phyloP scores from a whole-genome alignment of 345 rosid species.

The Orychophragmus violaceus region DNA sequence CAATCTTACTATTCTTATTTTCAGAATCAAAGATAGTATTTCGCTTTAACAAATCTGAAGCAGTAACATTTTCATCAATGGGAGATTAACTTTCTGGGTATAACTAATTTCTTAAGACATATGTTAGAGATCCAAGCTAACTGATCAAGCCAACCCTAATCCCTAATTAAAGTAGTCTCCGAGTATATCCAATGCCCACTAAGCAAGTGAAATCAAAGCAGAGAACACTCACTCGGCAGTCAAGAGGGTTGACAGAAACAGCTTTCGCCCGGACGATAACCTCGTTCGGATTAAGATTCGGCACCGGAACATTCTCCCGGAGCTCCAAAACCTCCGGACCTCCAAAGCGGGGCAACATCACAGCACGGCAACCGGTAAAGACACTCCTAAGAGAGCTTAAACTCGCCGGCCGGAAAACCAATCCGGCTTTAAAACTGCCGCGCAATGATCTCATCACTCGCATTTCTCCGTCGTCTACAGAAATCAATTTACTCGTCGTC shows the following conservation, averaged over 20 bases:
- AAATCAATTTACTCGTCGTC: conserved; percentile 12
- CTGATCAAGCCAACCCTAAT: neutral
- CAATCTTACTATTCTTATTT: neutral
- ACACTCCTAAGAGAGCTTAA: conserved; percentile 36
- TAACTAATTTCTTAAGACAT: neutral
- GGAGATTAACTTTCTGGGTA: neutral
- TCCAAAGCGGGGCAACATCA: conserved; percentile 78
- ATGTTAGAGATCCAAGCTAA: neutral
- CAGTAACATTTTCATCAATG: neutral
- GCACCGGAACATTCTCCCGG: conserved; percentile 63
- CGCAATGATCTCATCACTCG: conserved; percentile 26
- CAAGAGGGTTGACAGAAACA: conserved; percentile 89
- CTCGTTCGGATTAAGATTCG: conserved; percentile 68
- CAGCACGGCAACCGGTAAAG: conserved; percentile 75
- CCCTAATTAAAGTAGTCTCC: neutral
- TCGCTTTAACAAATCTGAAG: neutral
- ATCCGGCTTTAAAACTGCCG: neutral
- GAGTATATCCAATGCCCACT: neutral
- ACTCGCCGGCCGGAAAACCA: conserved; percentile 18
- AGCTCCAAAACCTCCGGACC: conserved; percentile 85
- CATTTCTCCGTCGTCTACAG: conserved; percentile 23
- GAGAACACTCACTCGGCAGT: conserved; percentile 61
- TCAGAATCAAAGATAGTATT: neutral
- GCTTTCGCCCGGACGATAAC: conserved; percentile 83
- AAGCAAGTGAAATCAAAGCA: conserved; percentile 10